phyloP scores from a whole-genome alignment of 202 grass and related monocot genomes.

The Panicum hallii region DNA sequence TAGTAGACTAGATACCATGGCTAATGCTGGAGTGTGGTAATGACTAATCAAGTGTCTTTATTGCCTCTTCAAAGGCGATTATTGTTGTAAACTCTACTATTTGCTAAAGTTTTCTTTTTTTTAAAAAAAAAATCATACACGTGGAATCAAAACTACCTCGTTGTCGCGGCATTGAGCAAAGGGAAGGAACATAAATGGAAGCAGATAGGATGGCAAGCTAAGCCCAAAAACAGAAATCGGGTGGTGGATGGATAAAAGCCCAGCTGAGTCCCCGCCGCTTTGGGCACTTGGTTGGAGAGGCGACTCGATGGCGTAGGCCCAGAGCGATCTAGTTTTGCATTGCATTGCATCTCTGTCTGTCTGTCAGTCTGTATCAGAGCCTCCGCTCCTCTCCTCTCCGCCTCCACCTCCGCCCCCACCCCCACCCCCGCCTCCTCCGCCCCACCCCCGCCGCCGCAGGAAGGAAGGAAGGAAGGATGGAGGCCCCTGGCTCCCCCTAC shows the following conservation, averaged over 20 bases:
- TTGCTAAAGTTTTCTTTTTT: too few relatives aligned
- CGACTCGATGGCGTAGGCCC: constrained; percentile 53
- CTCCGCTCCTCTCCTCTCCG: not conserved
- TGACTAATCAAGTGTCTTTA: too few relatives aligned
- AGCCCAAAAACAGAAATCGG: not conserved
- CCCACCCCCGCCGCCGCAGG: constrained; percentile 8
- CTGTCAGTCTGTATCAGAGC: not conserved
- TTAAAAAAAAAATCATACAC: too few relatives aligned
- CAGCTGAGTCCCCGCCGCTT: not conserved
- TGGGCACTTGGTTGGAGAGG: not conserved
- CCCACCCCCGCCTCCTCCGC: not conserved
- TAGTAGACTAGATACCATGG: not conserved
- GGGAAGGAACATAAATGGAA: too few relatives aligned
- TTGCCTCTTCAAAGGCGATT: too few relatives aligned
- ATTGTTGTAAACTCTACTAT: too few relatives aligned
- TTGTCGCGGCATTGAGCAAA: too few relatives aligned
- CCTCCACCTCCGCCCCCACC: not conserved
- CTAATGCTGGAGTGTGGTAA: too few relatives aligned
- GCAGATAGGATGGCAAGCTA: too few relatives aligned
- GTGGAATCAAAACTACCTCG: too few relatives aligned
- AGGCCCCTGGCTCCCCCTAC: constrained; percentile 82
- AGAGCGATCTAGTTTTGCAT: constrained; percentile 35
- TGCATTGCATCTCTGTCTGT: too few relatives aligned
- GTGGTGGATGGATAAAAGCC: constrained; percentile 15
- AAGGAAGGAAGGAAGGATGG: constrained; percentile 50